Evolutionary conservation across 2,329 filamentous ascomycete species (phyloP).

Genomic region (Bipolaris bicolor): DNA sequence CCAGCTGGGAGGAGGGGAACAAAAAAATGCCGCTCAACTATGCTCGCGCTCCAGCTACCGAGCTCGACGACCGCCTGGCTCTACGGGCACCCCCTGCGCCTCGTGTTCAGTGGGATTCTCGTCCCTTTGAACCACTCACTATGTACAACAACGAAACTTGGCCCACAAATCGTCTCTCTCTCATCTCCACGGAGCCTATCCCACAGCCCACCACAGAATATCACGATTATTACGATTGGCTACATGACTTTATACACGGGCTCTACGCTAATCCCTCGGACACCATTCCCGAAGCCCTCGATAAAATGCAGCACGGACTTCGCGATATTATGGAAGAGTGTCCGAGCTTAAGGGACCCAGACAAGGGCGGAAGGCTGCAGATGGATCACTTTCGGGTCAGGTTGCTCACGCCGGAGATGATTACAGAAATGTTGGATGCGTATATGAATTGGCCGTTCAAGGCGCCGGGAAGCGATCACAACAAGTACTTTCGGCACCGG

Average conservation of each 20-base stretch:
- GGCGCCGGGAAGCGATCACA: conserved; percentile 27
- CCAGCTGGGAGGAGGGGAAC: conserved; percentile 15
- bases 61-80: conserved; percentile 39
- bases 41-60: conserved; percentile 8
- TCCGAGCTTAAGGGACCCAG: conserved; percentile 37
- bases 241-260: conserved; percentile 36
- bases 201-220: conserved; percentile 18
- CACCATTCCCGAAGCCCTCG: conserved; percentile 30
- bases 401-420: conserved; percentile 44
- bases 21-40: conserved; percentile 10
- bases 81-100: conserved; percentile 27
- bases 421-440: conserved; percentile 37
- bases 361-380: conserved; percentile 40
- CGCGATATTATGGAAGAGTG: conserved; percentile 35
- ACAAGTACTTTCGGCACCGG: conserved; percentile 32
- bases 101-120: conserved; percentile 66
- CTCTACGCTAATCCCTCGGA: conserved; percentile 16
- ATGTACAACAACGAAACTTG: conserved; percentile 68
- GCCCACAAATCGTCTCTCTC: conserved; percentile 62
- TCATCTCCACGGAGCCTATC: conserved; percentile 72
- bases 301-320: conserved; percentile 39
- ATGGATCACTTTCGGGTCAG: conserved; percentile 39
- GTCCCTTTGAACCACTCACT: conserved; percentile 72
- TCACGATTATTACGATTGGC: conserved; percentile 31
- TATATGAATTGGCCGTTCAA: conserved; percentile 47